phyloP scores from a whole-genome alignment of 495 filamentous ascomycete genomes.

The Lepraria neglecta region DNA sequence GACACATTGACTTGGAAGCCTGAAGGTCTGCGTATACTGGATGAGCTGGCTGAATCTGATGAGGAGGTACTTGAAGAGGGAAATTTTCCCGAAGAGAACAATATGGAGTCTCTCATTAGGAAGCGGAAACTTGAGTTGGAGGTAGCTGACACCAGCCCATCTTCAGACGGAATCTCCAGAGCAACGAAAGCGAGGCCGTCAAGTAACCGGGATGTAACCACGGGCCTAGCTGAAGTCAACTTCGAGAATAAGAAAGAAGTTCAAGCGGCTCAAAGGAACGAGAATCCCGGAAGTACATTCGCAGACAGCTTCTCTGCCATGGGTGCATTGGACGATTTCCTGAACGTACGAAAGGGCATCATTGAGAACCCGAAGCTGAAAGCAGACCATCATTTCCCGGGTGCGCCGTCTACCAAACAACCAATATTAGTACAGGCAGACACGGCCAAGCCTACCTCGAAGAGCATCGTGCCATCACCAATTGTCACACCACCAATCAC shows the following conservation, averaged over 20 bases:
- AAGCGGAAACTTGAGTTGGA: constrained; percentile 25
- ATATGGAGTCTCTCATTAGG: constrained; percentile 27
- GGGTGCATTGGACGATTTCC: constrained; percentile 40
- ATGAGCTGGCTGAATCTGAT: constrained; percentile 39
- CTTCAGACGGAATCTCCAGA: not conserved
- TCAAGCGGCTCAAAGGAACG: not conserved
- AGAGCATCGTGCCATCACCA: constrained; percentile 17
- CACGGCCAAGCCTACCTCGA: not conserved
- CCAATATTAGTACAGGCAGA: not conserved
- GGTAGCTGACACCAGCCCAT: not conserved
- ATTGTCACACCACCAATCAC: constrained; percentile 11
- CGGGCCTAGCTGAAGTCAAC: not conserved
- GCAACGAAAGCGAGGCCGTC: not conserved
- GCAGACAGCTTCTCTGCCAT: constrained; percentile 25
- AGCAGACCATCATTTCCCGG: constrained; percentile 16
- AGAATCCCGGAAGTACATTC: not conserved
- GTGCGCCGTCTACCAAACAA: not conserved
- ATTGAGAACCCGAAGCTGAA: constrained; percentile 33
- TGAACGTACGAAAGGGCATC: constrained; percentile 35
- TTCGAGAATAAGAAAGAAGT: not conserved
- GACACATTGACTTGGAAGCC: constrained; percentile 44
- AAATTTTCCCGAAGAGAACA: constrained; percentile 26
- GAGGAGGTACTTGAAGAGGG: constrained; percentile 42
- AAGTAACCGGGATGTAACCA: not conserved
- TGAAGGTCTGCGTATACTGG: constrained; percentile 47